Base-by-base conservation (phyloP, 1,284 basidiomycete species). In the Ustilago lituana region DNA sequence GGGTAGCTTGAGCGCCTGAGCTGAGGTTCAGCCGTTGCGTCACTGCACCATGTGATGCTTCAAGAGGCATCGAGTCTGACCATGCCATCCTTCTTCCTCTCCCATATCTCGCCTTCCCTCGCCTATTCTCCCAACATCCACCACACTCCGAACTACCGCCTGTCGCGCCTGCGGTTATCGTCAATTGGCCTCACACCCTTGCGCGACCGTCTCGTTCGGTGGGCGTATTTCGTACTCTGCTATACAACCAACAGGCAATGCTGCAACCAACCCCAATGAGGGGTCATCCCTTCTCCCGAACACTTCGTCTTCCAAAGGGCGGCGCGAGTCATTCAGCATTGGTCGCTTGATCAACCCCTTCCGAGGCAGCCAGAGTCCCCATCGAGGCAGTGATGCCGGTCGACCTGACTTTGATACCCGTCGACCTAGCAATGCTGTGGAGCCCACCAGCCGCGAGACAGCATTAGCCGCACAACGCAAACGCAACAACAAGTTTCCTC, bases 371-470 rank as follows among this genome's bases (percentile, higher is more conserved):
- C 33, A 45, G 33, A 35, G 27, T 26, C 40, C 19, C 17, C 39
- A 26, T 17, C 39, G 40, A 29, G 26, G 33, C 22, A 29, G 19
- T 17, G 52, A 44, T 12, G 20, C 44, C n/a, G n/a, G n/a, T 19
- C 35, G 40, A 29, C 48, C 39, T 19, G 36, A 56, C 14, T 65
- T 46, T 33, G 67, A 70, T 27, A 48, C 62, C 11, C 67, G 67
- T 5, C 53, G 54, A 3, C 67, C 67, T 5, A 61, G 57, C 47
- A 70, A 70, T 49, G 67, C 67, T 10, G 20, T 60, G 20, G 52
- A 60, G 22, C 60, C 55, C 15, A 44, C 33, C 35, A 64, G 53
- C 46, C 51, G 50, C 20, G 45, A 52, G 10, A 20, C 45, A 14
- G 22, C 45, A 14, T 37, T 36, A 38, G 19, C 47, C 14, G 49